phyloP scores from a whole-genome alignment of 352 stramenopile species.

The Phytophthora pseudosyringae region DNA sequence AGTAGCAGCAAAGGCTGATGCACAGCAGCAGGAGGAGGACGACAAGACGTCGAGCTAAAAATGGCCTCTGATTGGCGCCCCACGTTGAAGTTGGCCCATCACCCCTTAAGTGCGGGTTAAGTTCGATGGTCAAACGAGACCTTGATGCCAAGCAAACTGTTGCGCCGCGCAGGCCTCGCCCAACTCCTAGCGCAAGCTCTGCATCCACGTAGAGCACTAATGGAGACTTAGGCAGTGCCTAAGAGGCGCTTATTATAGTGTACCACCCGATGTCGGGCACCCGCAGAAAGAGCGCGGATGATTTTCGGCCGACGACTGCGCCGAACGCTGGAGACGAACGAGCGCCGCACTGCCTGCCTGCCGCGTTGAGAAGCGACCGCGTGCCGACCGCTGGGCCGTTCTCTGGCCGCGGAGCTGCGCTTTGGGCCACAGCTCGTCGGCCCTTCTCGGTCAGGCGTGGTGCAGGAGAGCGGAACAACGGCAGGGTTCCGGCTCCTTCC shows the following conservation, averaged over 20 bases:
- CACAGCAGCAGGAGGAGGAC: background rate
- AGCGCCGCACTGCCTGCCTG: background rate
- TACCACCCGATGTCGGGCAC: background rate
- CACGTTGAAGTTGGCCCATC: constrained; percentile 32
- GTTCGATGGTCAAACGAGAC: constrained; percentile 27
- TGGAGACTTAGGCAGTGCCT: constrained; percentile 20
- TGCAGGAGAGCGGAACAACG: constrained; percentile 35
- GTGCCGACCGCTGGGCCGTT: background rate
- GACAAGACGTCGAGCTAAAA: constrained; percentile 23
- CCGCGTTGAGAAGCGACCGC: background rate
- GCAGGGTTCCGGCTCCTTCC: constrained; percentile 27
- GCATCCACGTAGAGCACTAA: constrained; percentile 11
- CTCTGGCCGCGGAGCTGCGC: constrained; percentile 9
- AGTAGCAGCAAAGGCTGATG: background rate
- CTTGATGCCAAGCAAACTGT: constrained; percentile 22
- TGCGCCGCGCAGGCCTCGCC: constrained; percentile 9
- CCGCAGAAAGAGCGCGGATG: constrained; percentile 16
- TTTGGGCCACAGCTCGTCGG: constrained; percentile 18
- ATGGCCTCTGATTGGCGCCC: constrained; percentile 14
- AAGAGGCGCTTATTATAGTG: background rate
- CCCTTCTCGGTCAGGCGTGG: constrained; percentile 22
- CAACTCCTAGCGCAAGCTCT: constrained; percentile 34
- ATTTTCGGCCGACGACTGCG: constrained; percentile 21
- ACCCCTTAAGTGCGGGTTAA: constrained; percentile 20
- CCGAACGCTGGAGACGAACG: background rate